Percentiles rank a stretch among this genome's conserved stretches.
These are phyloP conservation scores for Sonneratia caseolaris DNA, from an alignment of 345 rosid genomes.

Conservation along the genomic window DNA sequence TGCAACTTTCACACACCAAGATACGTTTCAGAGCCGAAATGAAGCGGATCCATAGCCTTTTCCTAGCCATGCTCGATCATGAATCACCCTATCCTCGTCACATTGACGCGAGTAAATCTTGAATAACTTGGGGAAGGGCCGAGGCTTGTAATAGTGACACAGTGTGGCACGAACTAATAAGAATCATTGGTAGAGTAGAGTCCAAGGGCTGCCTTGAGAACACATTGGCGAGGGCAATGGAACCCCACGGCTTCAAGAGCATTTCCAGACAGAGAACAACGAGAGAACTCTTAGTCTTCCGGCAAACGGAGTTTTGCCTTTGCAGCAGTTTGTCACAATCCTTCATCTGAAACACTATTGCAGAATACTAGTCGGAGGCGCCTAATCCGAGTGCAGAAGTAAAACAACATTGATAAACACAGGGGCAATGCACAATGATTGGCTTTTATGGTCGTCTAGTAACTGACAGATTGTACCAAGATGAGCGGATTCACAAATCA, in stretches of 20 bases:
- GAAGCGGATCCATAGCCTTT: background rate
- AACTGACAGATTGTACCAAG: background rate
- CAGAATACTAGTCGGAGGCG: slow-evolving; percentile 30
- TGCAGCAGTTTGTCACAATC: slow-evolving; percentile 26
- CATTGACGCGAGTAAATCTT: no score
- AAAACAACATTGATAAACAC: background rate
- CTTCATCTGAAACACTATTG: slow-evolving; percentile 26
- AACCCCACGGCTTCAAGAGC: slow-evolving; percentile 25
- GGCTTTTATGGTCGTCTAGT: background rate
- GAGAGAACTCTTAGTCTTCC: slow-evolving; percentile 51
- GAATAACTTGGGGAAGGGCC: no score
- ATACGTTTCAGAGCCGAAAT: background rate
- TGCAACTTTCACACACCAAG: no score
- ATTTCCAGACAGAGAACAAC: slow-evolving; percentile 17
- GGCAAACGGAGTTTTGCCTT: slow-evolving; percentile 29
- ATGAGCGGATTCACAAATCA: background rate
- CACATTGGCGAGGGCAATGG: slow-evolving; percentile 37
- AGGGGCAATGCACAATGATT: background rate
- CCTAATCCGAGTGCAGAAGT: slow-evolving; percentile 32
- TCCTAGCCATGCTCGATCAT: background rate
- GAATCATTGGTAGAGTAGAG: background rate
- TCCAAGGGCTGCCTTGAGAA: background rate
- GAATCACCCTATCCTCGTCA: no score
- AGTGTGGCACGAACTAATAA: background rate
- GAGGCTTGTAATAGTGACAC: no score